A percentile compares a stretch with the other conserved stretches of the same genome.
Conservation (phyloP, 1,139 yeast species). For the Geotrichum cucujoidarum region DNA sequence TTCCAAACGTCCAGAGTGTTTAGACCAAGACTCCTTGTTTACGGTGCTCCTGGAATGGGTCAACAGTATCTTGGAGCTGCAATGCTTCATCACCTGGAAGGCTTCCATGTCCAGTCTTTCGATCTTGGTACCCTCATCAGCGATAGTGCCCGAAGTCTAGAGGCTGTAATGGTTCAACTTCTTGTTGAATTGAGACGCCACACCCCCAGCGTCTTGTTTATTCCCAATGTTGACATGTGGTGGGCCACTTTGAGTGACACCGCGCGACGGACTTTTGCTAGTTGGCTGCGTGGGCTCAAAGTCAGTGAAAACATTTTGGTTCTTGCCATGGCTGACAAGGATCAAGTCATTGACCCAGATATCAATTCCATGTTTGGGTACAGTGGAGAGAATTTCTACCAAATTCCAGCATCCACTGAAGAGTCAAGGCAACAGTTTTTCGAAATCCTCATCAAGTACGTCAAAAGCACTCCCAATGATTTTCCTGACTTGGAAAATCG, state of each 20-base stretch:
- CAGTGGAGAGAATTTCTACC: constrained; percentile 45
- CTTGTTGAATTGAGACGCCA: constrained; percentile 87
- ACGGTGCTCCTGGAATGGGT: constrained; percentile 80
- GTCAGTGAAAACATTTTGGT: constrained; percentile 72
- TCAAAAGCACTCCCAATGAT: constrained; percentile 60
- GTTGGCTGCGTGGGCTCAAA: constrained; percentile 61
- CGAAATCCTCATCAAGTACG: constrained; percentile 48
- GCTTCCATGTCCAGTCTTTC: constrained; percentile 80
- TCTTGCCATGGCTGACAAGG: constrained; percentile 55
- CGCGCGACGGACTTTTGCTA: constrained; percentile 66
- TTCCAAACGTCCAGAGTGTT: constrained; percentile 61
- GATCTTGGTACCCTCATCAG: constrained; percentile 76
- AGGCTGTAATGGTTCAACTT: constrained; percentile 76
- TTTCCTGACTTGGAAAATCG: constrained; percentile 40
- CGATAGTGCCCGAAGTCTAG: constrained; percentile 79
- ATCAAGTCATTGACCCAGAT: constrained; percentile 38
- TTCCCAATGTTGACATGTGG: constrained; percentile 85
- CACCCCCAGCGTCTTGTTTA: constrained; percentile 78
- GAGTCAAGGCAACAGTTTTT: constrained; percentile 54
- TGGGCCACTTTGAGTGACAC: constrained; percentile 59
- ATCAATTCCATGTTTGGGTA: constrained; percentile 51
- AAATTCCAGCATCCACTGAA: constrained; percentile 43
- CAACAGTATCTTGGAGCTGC: constrained; percentile 86
- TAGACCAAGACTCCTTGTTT: constrained; percentile 72
- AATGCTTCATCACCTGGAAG: constrained; percentile 75